Evolutionary conservation across 179 eudicot genomes (phyloP).

Genomic region (Actinidia polygama): DNA sequence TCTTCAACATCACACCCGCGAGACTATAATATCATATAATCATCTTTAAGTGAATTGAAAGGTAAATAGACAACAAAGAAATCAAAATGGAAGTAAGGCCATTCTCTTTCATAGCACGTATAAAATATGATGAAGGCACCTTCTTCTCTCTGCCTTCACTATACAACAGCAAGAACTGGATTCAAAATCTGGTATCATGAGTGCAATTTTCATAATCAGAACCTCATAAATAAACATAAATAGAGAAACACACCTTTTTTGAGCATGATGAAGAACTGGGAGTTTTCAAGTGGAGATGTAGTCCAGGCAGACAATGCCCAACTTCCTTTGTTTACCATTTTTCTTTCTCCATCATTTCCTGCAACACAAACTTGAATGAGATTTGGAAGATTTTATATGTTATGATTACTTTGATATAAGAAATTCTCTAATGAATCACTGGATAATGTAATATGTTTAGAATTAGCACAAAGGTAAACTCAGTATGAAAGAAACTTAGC

Average conservation of each 20-base stretch:
- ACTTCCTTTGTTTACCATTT: no score
- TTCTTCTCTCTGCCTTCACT: background rate
- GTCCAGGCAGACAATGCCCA: no score
- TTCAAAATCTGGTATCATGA: background rate
- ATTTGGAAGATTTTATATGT: background rate
- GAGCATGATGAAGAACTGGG: background rate
- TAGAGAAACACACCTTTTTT: background rate
- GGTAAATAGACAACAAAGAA: slow-evolving; percentile 2
- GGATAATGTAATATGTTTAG: background rate
- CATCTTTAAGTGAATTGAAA: no score
- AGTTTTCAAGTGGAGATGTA: background rate
- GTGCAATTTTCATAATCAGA: background rate
- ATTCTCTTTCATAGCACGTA: background rate
- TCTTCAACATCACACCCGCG: no score
- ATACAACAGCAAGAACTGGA: background rate
- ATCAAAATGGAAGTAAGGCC: background rate
- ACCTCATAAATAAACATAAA: background rate
- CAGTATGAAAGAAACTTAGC: background rate
- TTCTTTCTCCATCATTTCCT: background rate
- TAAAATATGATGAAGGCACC: background rate
- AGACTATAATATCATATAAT: no score
- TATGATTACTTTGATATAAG: background rate
- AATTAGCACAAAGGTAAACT: background rate
- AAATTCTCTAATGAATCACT: background rate
- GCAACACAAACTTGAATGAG: background rate